Base-by-base conservation (phyloP, 208 protist genomes). In the Naegleria lovaniensis region DNA sequence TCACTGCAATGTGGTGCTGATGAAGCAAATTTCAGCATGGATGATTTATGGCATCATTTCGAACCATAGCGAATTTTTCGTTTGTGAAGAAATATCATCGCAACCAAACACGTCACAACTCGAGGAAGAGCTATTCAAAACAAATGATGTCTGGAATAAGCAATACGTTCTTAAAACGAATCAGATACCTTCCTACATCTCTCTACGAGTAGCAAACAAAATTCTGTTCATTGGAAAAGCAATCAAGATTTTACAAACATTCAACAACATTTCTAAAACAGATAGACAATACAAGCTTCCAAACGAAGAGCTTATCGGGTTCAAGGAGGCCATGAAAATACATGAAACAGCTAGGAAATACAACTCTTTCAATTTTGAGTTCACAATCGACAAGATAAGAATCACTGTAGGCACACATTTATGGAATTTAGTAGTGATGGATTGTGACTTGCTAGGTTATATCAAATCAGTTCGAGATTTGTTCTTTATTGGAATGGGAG, bases 221-320 rank as follows among this genome's bases (percentile, higher is more conserved):
- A 84, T 84, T 84, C 33, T 84, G 3, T 84, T 84, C 76, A 84
- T 84, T 38, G 76, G 76, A 36, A 84, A 84, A 36, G 38, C 33
- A 16, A 84, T 84, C 5, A 84, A 84, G 38, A 33, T 84, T 19
- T 36, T 84, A 36, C 76, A 84, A 84, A 33, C 29, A 84, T 84
- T 40, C 33, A 84, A 84, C 76, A 84, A 19, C 76, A 84, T 84
- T 19, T 41, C 38, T 9, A 84, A 84, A 38, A 40, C 76, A 40
- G 22, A 33, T 41, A 40, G 11, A 5, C 76, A 84, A 33, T 41
- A 40, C 33, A 33, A 84, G 38, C 38, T 40, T 38, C 76, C 76
- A 33, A 84, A 84, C 15, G 55, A 84, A 19, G 76, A 84, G 11
- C 76, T 84, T 19, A 5, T 84, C 7, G 76, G 33, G 3, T 84